phyloP scores from a whole-genome alignment of 2,329 filamentous ascomycete genomes.

The Arthrobotrys sinensis region DNA sequence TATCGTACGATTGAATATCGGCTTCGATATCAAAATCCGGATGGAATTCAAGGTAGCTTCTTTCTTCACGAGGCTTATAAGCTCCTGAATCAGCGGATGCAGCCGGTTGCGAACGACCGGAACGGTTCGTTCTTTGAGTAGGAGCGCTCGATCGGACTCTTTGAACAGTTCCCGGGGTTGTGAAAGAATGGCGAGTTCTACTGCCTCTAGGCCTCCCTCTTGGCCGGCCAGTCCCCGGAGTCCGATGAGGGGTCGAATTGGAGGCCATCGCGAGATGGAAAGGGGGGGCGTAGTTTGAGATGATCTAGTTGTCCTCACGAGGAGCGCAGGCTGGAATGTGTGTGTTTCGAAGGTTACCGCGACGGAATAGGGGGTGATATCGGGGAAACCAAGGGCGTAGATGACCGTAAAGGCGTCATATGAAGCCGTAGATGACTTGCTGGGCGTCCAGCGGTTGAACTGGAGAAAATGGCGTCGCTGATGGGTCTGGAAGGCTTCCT shows the following conservation, averaged over 20 bases:
- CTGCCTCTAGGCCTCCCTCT: slow-evolving; percentile 58
- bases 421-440: slow-evolving; percentile 31
- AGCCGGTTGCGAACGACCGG: slow-evolving; percentile 46
- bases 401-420: slow-evolving; percentile 30
- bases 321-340: slow-evolving; percentile 15
- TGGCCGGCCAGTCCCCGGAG: slow-evolving; percentile 55
- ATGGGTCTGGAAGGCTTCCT: slow-evolving; percentile 26
- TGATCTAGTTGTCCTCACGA: slow-evolving; percentile 27
- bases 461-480: slow-evolving; percentile 30
- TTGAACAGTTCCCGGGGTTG: slow-evolving; percentile 36
- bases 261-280: slow-evolving; percentile 46
- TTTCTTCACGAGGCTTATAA: slow-evolving; percentile 96
- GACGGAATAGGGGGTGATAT: slow-evolving; percentile 4
- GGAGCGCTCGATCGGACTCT: slow-evolving; percentile 43
- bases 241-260: slow-evolving; percentile 48
- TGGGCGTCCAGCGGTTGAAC: slow-evolving; percentile 19
- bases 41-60: slow-evolving; percentile 98
- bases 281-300: not conserved
- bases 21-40: slow-evolving; percentile 92
- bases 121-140: slow-evolving; percentile 46
- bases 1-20: slow-evolving; percentile 82
- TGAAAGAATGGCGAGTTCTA: slow-evolving; percentile 52
- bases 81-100: slow-evolving; percentile 80
- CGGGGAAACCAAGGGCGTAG: slow-evolving; percentile 26
- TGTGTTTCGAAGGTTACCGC: slow-evolving; percentile 38